phyloP scores from a whole-genome alignment of 768 basidiomycete species.

The Kwoniella botswanensis region DNA sequence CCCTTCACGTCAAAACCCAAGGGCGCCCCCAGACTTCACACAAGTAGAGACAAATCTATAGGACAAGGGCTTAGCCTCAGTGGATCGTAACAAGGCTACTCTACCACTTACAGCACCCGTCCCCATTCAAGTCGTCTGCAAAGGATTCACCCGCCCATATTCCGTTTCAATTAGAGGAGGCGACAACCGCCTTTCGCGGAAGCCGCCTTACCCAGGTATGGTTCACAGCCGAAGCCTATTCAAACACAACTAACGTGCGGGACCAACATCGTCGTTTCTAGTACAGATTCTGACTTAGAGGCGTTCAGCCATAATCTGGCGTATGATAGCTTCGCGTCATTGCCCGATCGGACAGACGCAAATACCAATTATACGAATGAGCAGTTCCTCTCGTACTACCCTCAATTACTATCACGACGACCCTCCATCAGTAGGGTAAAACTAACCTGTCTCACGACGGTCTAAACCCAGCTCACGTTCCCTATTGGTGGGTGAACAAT shows the following conservation, averaged over 20 bases:
- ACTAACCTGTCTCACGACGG: slow-evolving; percentile 69
- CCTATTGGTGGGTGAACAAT: slow-evolving; percentile 66
- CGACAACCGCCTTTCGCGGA: slow-evolving; percentile 65
- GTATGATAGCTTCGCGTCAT: slow-evolving; percentile 79
- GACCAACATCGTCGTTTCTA: slow-evolving; percentile 74
- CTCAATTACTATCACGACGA: slow-evolving; percentile 76
- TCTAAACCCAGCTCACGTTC: slow-evolving; percentile 67
- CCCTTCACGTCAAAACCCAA: background rate
- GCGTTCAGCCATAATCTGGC: slow-evolving; percentile 84
- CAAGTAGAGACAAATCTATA: slow-evolving; percentile 66
- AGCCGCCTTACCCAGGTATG: slow-evolving; percentile 64
- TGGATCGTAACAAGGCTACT: slow-evolving; percentile 78
- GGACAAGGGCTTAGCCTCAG: slow-evolving; percentile 77
- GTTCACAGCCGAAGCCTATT: slow-evolving; percentile 73
- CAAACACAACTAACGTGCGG: slow-evolving; percentile 68
- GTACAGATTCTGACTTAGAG: slow-evolving; percentile 82
- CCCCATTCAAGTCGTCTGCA: slow-evolving; percentile 75
- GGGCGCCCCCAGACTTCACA: slow-evolving; percentile 15
- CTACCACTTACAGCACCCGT: slow-evolving; percentile 75
- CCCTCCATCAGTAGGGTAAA: slow-evolving; percentile 81
- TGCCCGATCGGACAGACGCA: slow-evolving; percentile 73
- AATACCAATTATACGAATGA: slow-evolving; percentile 83
- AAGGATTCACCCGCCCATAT: slow-evolving; percentile 73
- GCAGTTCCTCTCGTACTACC: slow-evolving; percentile 82
- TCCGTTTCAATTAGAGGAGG: slow-evolving; percentile 66